Conservation (phyloP, 192 early-diverging fungal species). For the Dimargaris cristalligena region DNA sequence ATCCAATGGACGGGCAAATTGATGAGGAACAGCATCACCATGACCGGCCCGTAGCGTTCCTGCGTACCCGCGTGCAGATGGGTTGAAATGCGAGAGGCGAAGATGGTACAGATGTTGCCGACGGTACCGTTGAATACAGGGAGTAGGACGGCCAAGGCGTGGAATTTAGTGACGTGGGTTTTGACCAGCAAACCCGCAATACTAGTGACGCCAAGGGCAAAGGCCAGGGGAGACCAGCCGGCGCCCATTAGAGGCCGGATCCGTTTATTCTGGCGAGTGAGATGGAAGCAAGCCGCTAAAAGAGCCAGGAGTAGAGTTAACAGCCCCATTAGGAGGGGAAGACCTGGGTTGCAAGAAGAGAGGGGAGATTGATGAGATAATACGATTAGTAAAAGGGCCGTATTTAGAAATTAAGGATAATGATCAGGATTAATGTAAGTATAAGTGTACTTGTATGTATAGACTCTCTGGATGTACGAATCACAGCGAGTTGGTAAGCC, state of each 20-base stretch:
- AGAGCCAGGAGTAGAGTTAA: constrained; percentile 22
- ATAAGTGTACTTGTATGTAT: too few relatives aligned
- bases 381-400: too few relatives aligned
- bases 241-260: constrained; percentile 43
- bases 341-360: background rate
- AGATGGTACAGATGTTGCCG: constrained; percentile 69
- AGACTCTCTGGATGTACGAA: too few relatives aligned
- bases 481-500: too few relatives aligned
- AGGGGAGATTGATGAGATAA: too few relatives aligned
- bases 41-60: constrained; percentile 29
- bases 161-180: constrained; percentile 15
- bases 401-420: too few relatives aligned
- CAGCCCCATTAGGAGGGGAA: constrained; percentile 15
- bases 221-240: constrained; percentile 61
- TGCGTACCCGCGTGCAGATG: constrained; percentile 36
- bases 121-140: constrained; percentile 36
- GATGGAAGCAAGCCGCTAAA: constrained; percentile 28
- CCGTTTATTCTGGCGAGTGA: constrained; percentile 38
- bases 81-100: constrained; percentile 57
- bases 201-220: constrained; percentile 56
- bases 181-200: constrained; percentile 25
- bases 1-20: constrained; percentile 49
- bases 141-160: constrained; percentile 25
- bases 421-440: too few relatives aligned
- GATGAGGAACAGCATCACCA: constrained; percentile 42